phyloP scores from a whole-genome alignment of 2,329 filamentous ascomycete genomes.

The Cryphonectria radicalis region DNA sequence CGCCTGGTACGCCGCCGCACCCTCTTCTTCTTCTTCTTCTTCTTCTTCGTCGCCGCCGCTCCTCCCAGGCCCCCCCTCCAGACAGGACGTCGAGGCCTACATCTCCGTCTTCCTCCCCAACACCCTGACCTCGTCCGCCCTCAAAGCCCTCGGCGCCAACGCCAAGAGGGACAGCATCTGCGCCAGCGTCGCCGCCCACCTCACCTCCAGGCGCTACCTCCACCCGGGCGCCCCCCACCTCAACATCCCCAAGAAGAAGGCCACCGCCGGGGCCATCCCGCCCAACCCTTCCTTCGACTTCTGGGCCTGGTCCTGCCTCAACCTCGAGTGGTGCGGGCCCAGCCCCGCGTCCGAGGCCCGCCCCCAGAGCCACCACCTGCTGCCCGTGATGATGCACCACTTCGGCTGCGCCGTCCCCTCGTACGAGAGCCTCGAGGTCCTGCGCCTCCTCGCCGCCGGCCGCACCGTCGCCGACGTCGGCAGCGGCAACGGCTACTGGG shows the following conservation, averaged over 20 bases:
- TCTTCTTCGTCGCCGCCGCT: constrained; percentile 14
- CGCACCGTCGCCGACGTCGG: constrained; percentile 67
- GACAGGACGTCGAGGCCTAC: constrained; percentile 68
- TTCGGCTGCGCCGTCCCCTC: constrained; percentile 75
- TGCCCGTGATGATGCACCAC: constrained; percentile 78
- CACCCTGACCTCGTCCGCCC: constrained; percentile 62
- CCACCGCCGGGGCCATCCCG: constrained; percentile 43
- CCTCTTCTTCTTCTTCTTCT: neutral
- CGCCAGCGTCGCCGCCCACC: constrained; percentile 57
- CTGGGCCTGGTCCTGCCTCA: constrained; percentile 67
- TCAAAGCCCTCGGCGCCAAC: constrained; percentile 67
- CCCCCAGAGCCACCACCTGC: constrained; percentile 66
- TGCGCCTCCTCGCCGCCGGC: constrained; percentile 59
- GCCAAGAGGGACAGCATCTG: constrained; percentile 67
- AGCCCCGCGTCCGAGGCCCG: constrained; percentile 51
- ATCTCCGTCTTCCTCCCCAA: constrained; percentile 66
- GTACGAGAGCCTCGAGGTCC: constrained; percentile 66
- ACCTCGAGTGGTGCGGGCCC: constrained; percentile 69
- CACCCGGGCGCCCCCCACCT: constrained; percentile 47
- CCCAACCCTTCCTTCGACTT: constrained; percentile 71
- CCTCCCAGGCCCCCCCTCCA: constrained; percentile 44
- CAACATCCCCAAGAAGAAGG: constrained; percentile 52
- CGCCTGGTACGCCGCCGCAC: constrained; percentile 48
- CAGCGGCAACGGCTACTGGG: constrained; percentile 77
- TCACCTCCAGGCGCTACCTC: constrained; percentile 57